Conservation (phyloP, 2,329 filamentous ascomycete genomes). For the Nemania sp. region DNA sequence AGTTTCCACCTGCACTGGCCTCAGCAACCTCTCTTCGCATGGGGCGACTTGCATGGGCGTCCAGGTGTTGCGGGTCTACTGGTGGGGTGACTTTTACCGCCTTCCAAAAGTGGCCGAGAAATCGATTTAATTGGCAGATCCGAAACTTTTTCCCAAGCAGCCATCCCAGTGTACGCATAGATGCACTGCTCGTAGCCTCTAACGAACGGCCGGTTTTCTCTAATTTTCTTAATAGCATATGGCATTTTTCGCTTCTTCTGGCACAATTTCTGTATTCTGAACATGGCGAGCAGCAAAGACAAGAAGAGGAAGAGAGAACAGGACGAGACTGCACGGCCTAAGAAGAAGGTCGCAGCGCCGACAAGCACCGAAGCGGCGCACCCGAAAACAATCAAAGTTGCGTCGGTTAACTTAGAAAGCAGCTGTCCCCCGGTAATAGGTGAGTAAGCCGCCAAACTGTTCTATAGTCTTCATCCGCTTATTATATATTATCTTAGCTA, state of each 20-base stretch:
- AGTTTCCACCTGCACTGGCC: no score
- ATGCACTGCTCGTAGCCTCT: no score
- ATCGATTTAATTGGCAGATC: conserved; percentile 31
- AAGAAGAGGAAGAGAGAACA: conserved; percentile 60
- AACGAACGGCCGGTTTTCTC: no score
- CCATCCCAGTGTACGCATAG: no score
- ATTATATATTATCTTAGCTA: conserved; percentile 42
- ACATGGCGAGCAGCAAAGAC: conserved; percentile 44
- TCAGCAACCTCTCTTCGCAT: no score
- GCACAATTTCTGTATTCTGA: not conserved
- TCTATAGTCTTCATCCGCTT: conserved; percentile 7
- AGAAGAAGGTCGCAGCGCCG: conserved; percentile 58
- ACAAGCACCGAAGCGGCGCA: conserved; percentile 38
- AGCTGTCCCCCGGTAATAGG: conserved; percentile 58
- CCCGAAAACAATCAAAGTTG: conserved; percentile 47
- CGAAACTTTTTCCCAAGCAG: conserved; percentile 26
- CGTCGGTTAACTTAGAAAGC: conserved; percentile 50
- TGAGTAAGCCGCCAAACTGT: conserved; percentile 38
- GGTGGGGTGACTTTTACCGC: conserved; percentile 36
- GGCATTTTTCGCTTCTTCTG: not conserved
- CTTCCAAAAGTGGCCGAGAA: conserved; percentile 25
- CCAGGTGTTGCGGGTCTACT: conserved; percentile 1
- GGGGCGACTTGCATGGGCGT: no score
- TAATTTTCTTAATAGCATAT: not conserved
- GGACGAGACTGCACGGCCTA: conserved; percentile 46